Conservation (phyloP, 768 basidiomycete genomes). For the Paxillus ammoniavirescens region DNA sequence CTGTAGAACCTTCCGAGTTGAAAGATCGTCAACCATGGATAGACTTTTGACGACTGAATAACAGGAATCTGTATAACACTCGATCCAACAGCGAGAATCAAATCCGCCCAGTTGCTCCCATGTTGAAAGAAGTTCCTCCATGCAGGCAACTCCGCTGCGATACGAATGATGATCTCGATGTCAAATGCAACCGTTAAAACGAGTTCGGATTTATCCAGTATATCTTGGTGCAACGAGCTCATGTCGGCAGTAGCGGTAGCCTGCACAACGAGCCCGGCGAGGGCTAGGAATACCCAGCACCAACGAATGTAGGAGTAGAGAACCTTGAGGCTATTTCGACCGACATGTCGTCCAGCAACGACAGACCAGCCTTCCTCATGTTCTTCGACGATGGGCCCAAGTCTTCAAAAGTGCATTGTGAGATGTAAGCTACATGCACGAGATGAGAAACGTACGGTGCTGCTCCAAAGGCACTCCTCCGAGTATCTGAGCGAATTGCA, state of each 20-base stretch:
- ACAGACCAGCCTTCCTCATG: conserved; percentile 63
- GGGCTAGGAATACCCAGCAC: conserved; percentile 75
- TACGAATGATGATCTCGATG: conserved; percentile 78
- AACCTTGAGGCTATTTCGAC: conserved; percentile 49
- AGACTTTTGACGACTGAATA: conserved; percentile 60
- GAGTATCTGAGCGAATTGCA: conserved; percentile 81
- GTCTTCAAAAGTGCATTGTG: conserved; percentile 23
- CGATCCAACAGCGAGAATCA: conserved; percentile 69
- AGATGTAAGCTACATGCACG: neutral
- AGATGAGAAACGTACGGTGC: conserved; percentile 30
- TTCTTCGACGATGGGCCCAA: conserved; percentile 47
- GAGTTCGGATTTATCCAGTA: conserved; percentile 67
- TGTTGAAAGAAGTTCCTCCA: conserved; percentile 76
- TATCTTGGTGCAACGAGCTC: conserved; percentile 39
- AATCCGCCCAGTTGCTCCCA: conserved; percentile 69
- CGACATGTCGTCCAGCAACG: conserved; percentile 42
- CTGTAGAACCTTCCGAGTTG: conserved; percentile 87
- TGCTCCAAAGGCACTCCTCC: conserved; percentile 90
- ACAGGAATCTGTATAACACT: conserved; percentile 83
- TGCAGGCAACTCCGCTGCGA: conserved; percentile 70
- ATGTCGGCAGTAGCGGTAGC: conserved; percentile 62
- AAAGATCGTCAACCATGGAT: conserved; percentile 90
- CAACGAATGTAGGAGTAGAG: conserved; percentile 60
- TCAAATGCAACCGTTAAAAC: conserved; percentile 83
- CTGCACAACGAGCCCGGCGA: conserved; percentile 70